Conservation (phyloP, 345 rosid genomes). For the Syzygium jambos region DNA sequence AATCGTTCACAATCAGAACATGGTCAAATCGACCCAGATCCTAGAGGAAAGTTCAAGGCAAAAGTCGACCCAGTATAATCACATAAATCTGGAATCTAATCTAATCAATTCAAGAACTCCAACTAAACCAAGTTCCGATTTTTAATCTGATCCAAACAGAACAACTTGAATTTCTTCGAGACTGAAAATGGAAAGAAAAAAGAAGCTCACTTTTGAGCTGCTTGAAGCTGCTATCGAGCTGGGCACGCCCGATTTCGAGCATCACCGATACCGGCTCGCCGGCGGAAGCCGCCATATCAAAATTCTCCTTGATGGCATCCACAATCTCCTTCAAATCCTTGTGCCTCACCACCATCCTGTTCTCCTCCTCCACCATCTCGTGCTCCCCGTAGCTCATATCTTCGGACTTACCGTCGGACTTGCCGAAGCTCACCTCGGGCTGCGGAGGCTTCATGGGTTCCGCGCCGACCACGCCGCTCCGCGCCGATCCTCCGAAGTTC, state of each 20-base stretch:
- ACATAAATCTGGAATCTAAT: not conserved
- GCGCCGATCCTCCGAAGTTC: conserved; percentile 19
- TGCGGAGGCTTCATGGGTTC: conserved; percentile 10
- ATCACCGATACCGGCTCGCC: conserved; percentile 82
- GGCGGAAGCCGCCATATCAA: conserved; percentile 70
- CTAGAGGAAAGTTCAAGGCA: not conserved
- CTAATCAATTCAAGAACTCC: not conserved
- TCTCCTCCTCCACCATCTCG: conserved; percentile 18
- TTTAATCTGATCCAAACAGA: not conserved
- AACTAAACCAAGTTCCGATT: not conserved
- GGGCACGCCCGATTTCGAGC: conserved; percentile 82
- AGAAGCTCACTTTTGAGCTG: conserved; percentile 69
- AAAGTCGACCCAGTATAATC: not conserved
- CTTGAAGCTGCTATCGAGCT: conserved; percentile 86
- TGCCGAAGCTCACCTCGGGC: conserved; percentile 7
- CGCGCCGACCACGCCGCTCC: not conserved
- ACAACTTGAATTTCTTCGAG: not conserved
- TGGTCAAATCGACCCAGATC: not conserved
- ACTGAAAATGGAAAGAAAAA: not conserved
- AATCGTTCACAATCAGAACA: not conserved
- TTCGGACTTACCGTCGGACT: not conserved
- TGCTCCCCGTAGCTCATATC: conserved; percentile 36
- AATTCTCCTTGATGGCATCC: conserved; percentile 71
- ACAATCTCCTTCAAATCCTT: conserved; percentile 89
- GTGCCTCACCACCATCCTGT: conserved; percentile 88